Evolutionary conservation across 352 stramenopile genomes (phyloP), one percentile per base, ranked within the genome.

Genomic region (Pythium myriotylum): DNA sequence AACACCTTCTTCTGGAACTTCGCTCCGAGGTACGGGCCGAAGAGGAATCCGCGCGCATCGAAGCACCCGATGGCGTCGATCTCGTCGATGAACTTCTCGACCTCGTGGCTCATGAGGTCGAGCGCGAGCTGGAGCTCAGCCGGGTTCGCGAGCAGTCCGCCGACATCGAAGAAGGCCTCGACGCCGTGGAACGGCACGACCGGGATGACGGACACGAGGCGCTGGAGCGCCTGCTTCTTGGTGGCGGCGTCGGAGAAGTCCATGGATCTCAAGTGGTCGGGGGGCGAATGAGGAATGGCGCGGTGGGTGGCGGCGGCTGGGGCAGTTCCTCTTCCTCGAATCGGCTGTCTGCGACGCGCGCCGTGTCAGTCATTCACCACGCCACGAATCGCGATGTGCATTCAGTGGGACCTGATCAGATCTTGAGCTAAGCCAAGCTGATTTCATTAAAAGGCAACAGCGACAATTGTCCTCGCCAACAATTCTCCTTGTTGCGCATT

Each of bases 1-100:
- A 99, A 97, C 68, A 99, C 98, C 22, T 95, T 96, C 70, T 98
- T 98, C 54, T 97, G 88, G 62, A 99, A 88, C n/a, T 80, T 83
- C 45, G 97, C 79, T 17, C 94, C 97, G 53, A 99, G 80, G 50
- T 97, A 96, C 48, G 97, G 96, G 20, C 92, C 96, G 46, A 99
- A 94, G 24, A 99, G 77, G 64, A 99, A 99, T n/a, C 96, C 96
- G 33, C 97, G 88, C 42, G 96, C 96, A 73, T 99, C 96, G 54
- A 99, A 90, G 74, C 94, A 96, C 54, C 91, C 89, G 46, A 98
- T 97, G 47, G 75, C 76, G 67, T 91, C 74, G 24, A 94, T 68
- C 47, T 77, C 32, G 53, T 89, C 67, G 7, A 73, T 73, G 62
- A 91, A 76, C 22, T 79, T 70, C 54, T 61, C 62, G 40, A 89